Percentiles rank a stretch among this genome's conserved stretches.
These are phyloP conservation scores for Pseudogymnoascus sp. DNA, from an alignment of 2,329 filamentous ascomycete genomes.

Conservation along the genomic window DNA sequence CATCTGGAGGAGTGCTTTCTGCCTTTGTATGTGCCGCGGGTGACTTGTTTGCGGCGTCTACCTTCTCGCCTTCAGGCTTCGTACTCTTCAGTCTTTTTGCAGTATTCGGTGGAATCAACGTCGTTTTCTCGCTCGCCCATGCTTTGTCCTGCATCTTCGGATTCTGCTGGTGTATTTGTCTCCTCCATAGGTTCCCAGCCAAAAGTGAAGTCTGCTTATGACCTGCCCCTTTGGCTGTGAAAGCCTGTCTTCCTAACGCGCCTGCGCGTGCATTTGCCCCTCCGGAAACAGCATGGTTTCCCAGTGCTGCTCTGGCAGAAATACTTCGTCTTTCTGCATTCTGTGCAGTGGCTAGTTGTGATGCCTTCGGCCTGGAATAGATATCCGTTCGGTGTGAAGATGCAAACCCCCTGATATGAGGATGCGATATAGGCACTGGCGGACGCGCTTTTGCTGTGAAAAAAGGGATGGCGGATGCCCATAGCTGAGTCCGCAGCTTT, in stretches of 20 bases:
- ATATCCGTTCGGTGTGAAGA: neutral
- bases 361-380: neutral
- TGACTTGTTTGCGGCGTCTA: neutral
- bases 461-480: conserved; percentile 2
- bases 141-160: neutral
- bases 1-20: neutral
- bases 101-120: neutral
- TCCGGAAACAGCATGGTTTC: neutral
- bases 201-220: neutral
- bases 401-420: neutral
- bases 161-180: neutral
- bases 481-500: conserved; percentile 1
- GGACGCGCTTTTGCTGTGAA: neutral
- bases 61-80: neutral
- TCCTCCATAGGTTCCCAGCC: neutral
- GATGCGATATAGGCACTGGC: neutral
- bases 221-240: neutral
- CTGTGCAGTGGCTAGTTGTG: neutral
- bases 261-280: neutral
- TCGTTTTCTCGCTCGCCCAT: conserved; percentile 1
- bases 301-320: neutral
- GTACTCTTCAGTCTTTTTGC: neutral
- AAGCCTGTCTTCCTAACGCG: neutral
- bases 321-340: neutral
- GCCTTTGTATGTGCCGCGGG: neutral